phyloP scores from a whole-genome alignment of 2,329 filamentous ascomycete species.

The Fusarium heterosporum region DNA sequence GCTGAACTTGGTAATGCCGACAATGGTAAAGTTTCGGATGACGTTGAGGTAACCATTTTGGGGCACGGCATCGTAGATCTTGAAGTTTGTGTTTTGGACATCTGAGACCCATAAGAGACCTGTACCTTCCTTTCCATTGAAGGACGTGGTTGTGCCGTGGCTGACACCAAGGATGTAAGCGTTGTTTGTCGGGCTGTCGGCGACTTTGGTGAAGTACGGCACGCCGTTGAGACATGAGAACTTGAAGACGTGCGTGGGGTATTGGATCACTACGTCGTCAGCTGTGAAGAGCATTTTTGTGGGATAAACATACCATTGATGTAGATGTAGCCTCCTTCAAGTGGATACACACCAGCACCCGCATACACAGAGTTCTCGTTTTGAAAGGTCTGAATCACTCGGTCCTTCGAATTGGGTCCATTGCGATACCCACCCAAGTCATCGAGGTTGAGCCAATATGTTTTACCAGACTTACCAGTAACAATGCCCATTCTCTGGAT shows the following conservation, averaged over 20 bases:
- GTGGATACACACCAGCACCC: constrained; percentile 60
- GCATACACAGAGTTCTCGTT: constrained; percentile 60
- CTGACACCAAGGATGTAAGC: constrained; percentile 66
- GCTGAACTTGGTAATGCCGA: constrained; percentile 66
- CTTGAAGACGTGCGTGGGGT: constrained; percentile 67
- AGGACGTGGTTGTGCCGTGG: constrained; percentile 67
- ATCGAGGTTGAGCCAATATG: constrained; percentile 58
- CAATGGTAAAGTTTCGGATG: constrained; percentile 63
- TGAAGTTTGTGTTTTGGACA: constrained; percentile 64
- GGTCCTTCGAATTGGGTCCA: constrained; percentile 52
- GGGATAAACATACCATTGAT: constrained; percentile 50
- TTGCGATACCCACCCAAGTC: constrained; percentile 57
- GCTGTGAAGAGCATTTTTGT: accelerated
- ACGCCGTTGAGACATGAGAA: constrained; percentile 65
- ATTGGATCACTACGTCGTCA: constrained; percentile 57
- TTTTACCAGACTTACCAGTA: constrained; percentile 64
- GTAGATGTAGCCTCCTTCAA: constrained; percentile 63
- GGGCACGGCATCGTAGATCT: constrained; percentile 65
- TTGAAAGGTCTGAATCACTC: constrained; percentile 59
- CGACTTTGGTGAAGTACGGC: constrained; percentile 65
- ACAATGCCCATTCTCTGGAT: constrained; percentile 61
- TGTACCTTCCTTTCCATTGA: constrained; percentile 64
- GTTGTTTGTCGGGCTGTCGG: constrained; percentile 61
- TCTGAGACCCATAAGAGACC: constrained; percentile 69
- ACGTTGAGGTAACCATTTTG: constrained; percentile 59